Base-by-base conservation (phyloP, 2,329 filamentous ascomycete genomes). In the Curvularia hawaiiensis region DNA sequence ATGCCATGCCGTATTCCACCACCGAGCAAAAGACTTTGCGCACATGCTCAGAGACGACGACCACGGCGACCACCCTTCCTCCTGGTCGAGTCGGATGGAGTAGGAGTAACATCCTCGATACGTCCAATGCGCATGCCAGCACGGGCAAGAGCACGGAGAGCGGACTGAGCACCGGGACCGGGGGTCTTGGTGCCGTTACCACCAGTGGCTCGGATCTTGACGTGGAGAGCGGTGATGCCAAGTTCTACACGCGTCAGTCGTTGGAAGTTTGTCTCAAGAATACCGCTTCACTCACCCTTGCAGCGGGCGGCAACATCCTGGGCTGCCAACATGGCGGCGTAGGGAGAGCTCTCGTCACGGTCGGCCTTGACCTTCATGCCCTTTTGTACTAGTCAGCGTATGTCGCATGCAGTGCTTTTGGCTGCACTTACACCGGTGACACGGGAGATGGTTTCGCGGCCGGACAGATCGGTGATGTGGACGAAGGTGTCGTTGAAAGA, bases 141-240 rank as follows among this genome's bases (percentile, higher is more conserved):
- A 88, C 95, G 96, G 80, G 95, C 95, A 73, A 99, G 90, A 76
- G 95, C 96, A 81, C 95, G 95, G 83, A 99, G 94, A 77, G 95
- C 95, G 68, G 95, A 98, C 86, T 99, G 96, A 75, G 95, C 95
- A 87, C 95, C 96, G 77, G 95, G 95, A 78, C 95, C 95, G 78
- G 95, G 95, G 80, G 96, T 99, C 92, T 99, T 99, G 87, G 95
- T 99, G 79, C 94, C 92, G 88, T 98, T 99, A 93, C 93, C 92
- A 87, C 95, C 95, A 78, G 95, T 99, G 80, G 95, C 96, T 80
- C 96, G 90, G 87, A 99, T 99, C 92, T 99, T 99, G 88, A 99
- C 96, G 89, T 99, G 96, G 68, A 99, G 91, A 79, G 95, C 94
- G 80, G 92, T 97, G 79, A 95, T 93, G 72, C 87, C 88, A 74